phyloP scores from a whole-genome alignment of 208 protist genomes.

The Acanthamoeba royreba region DNA sequence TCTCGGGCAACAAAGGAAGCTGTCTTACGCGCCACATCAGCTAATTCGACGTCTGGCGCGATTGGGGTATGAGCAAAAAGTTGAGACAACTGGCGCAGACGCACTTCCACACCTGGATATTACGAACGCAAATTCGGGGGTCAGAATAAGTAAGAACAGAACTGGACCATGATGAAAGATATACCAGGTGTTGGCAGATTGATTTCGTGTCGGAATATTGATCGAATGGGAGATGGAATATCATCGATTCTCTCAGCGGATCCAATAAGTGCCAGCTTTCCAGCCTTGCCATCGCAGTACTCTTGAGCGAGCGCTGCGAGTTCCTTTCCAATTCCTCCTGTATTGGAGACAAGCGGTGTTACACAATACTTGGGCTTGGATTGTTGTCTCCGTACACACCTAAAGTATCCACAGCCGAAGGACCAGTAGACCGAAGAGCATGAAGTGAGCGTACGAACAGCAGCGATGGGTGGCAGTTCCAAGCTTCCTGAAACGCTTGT shows the following conservation, averaged over 20 bases:
- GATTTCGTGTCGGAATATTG: conserved; percentile 69
- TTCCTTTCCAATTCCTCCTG: neutral
- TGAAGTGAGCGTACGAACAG: conserved; percentile 13
- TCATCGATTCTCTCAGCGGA: conserved; percentile 57
- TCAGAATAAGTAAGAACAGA: neutral
- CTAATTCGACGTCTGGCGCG: conserved; percentile 28
- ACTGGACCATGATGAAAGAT: neutral
- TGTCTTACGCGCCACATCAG: conserved; percentile 61
- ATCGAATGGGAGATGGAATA: conserved; percentile 52
- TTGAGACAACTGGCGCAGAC: conserved; percentile 44
- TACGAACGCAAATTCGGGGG: neutral
- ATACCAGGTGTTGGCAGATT: conserved; percentile 48
- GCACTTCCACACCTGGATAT: neutral
- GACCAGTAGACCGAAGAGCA: neutral
- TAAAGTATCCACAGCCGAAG: neutral
- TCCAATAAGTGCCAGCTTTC: neutral
- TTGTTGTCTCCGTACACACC: neutral
- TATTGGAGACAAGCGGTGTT: neutral
- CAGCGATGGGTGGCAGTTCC: neutral
- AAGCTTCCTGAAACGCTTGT: neutral
- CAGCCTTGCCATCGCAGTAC: neutral
- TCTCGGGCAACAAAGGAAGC: conserved; percentile 59
- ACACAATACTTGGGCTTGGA: neutral
- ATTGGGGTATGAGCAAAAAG: conserved; percentile 43
- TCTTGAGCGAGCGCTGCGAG: neutral